These are phyloP conservation scores for Clitopilus passeckerianus DNA, from an alignment of 768 basidiomycete genomes.

Conservation along the genomic window DNA sequence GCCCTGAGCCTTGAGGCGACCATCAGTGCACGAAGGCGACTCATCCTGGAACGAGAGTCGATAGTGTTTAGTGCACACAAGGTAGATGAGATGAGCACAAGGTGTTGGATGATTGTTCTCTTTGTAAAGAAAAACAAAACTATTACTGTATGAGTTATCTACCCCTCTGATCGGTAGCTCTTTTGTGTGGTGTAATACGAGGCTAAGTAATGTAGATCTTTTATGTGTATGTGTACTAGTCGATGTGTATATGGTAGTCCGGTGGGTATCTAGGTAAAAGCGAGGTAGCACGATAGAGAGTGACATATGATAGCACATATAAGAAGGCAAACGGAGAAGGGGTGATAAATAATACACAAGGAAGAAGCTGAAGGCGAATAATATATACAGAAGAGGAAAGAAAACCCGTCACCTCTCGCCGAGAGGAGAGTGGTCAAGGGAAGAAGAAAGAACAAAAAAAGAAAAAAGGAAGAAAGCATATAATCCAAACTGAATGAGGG, in stretches of 20 bases:
- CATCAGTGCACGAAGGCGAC: too few relatives aligned
- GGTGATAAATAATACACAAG: not conserved
- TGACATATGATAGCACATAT: not conserved
- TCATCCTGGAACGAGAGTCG: not conserved
- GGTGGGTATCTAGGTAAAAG: not conserved
- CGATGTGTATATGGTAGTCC: not conserved
- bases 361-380: not conserved
- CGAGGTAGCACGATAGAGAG: not conserved
- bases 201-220: not conserved
- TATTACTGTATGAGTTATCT: not conserved
- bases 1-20: not conserved
- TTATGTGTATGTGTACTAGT: not conserved
- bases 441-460: slow-evolving; percentile 4
- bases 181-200: not conserved
- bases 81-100: not conserved
- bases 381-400: not conserved
- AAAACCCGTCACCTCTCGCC: not conserved
- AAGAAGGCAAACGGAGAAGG: not conserved
- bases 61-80: too few relatives aligned
- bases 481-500: slow-evolving; percentile 6
- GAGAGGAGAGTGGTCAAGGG: slow-evolving; percentile 2
- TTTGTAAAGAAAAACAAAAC: not conserved
- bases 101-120: not conserved
- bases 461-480: slow-evolving; percentile 8
- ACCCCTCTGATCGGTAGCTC: not conserved